A percentile compares a stretch with the other conserved stretches of the same genome.
These are phyloP conservation scores for Coemansia linderi DNA, from an alignment of 371 early-diverging fungal species.

Conservation along the genomic window DNA sequence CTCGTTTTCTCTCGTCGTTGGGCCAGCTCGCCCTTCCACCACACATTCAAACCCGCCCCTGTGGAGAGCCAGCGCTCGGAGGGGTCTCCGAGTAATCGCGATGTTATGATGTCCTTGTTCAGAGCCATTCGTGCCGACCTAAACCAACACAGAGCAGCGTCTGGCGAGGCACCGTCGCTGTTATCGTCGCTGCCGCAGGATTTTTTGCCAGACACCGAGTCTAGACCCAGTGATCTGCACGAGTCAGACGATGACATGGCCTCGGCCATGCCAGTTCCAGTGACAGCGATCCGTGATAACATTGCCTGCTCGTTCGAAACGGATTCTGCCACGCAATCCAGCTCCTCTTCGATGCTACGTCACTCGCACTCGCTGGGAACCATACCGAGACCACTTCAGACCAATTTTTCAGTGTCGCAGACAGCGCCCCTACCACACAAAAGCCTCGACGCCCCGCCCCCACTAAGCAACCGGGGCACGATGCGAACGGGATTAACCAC, in stretches of 20 bases:
- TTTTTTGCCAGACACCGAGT: neutral
- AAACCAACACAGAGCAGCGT: neutral
- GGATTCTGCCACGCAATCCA: neutral
- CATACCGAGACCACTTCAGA: neutral
- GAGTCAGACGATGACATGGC: neutral
- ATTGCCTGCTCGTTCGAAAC: neutral
- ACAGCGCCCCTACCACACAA: neutral
- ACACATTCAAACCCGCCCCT: constrained; percentile 2
- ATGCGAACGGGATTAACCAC: neutral
- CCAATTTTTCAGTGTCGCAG: too few relatives aligned
- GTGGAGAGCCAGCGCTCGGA: neutral
- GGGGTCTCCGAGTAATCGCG: constrained; percentile 18
- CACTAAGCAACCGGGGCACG: neutral
- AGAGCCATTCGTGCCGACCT: constrained; percentile 27
- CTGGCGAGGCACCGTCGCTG: neutral
- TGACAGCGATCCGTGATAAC: neutral
- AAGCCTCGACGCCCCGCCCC: neutral
- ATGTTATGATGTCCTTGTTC: constrained; percentile 34
- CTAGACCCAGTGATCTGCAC: neutral
- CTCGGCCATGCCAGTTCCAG: neutral
- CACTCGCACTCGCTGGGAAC: constrained; percentile 10
- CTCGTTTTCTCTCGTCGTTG: constrained; percentile 49
- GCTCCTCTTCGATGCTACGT: neutral
- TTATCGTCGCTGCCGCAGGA: neutral
- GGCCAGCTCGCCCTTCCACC: constrained; percentile 30